Evolutionary conservation across 768 basidiomycete species (phyloP).

Genomic region (Suillus brevipes): DNA sequence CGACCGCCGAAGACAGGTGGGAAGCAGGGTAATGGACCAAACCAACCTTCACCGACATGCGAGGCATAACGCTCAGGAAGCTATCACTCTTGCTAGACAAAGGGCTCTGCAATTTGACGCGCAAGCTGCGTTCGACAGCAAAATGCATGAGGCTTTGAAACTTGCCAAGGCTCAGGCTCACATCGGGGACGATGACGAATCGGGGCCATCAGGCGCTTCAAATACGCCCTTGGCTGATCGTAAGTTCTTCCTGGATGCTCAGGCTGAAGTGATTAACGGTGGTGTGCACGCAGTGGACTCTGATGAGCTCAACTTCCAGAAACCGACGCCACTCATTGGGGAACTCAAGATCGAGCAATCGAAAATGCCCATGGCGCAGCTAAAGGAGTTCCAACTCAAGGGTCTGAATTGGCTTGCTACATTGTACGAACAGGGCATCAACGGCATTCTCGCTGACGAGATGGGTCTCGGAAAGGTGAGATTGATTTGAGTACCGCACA

Average conservation of each 20-base stretch:
- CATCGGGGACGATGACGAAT: slow-evolving; percentile 46
- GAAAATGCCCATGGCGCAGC: slow-evolving; percentile 91
- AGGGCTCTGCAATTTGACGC: slow-evolving; percentile 85
- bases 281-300: slow-evolving; percentile 67
- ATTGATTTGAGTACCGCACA: slow-evolving; percentile 7
- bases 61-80: slow-evolving; percentile 85
- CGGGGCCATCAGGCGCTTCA: slow-evolving; percentile 29
- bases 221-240: slow-evolving; percentile 66
- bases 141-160: slow-evolving; percentile 74
- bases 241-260: slow-evolving; percentile 38
- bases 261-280: slow-evolving; percentile 10
- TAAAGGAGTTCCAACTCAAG: slow-evolving; percentile 98
- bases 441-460: slow-evolving; percentile 98
- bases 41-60: slow-evolving; percentile 86
- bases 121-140: slow-evolving; percentile 77
- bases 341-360: slow-evolving; percentile 88
- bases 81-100: slow-evolving; percentile 73
- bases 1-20: too few relatives aligned
- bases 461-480: slow-evolving; percentile 91
- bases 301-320: slow-evolving; percentile 98
- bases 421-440: slow-evolving; percentile 98
- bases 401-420: slow-evolving; percentile 99
- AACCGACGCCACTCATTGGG: slow-evolving; percentile 88
- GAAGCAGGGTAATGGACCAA: too few relatives aligned
- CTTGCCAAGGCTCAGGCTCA: slow-evolving; percentile 58